Evolutionary conservation across 2,329 filamentous ascomycete genomes (phyloP).

Genomic region (Xylariaceae sp.): DNA sequence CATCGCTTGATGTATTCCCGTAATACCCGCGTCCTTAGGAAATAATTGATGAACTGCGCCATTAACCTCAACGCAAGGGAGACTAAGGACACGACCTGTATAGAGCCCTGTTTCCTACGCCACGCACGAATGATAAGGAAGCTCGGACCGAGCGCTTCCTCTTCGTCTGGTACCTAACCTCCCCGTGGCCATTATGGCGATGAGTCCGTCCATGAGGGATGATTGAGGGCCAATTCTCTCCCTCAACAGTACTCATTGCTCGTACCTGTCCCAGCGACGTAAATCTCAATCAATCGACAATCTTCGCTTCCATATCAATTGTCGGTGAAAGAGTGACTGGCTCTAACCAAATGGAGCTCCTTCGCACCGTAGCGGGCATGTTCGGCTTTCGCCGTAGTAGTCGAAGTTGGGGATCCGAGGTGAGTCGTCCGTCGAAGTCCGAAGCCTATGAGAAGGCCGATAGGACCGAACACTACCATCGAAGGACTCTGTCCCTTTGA

Average conservation of each 20-base stretch:
- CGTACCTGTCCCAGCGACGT: neutral
- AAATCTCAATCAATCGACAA: neutral
- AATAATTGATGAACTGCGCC: neutral
- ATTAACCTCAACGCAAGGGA: neutral
- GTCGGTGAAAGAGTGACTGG: neutral
- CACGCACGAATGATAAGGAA: neutral
- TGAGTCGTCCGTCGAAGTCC: conserved; percentile 26
- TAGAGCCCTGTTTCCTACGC: neutral
- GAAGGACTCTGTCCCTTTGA: conserved; percentile 10
- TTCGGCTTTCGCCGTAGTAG: conserved; percentile 5
- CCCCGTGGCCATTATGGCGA: neutral
- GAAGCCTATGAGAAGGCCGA: conserved; percentile 16
- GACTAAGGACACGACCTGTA: neutral
- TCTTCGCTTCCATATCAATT: neutral
- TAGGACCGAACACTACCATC: conserved; percentile 4
- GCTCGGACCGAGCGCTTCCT: neutral
- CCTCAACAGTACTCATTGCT: neutral
- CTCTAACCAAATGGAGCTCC: conserved; percentile 1
- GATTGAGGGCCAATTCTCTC: neutral
- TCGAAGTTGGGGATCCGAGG: conserved; percentile 26
- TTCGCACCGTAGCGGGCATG: conserved; percentile 6
- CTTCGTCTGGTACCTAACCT: neutral
- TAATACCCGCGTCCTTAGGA: neutral
- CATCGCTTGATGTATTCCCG: neutral
- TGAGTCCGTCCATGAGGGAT: neutral